These are phyloP conservation scores for Kwoniella bestiolae DNA, from an alignment of 768 basidiomycete genomes.

Conservation along the genomic window DNA sequence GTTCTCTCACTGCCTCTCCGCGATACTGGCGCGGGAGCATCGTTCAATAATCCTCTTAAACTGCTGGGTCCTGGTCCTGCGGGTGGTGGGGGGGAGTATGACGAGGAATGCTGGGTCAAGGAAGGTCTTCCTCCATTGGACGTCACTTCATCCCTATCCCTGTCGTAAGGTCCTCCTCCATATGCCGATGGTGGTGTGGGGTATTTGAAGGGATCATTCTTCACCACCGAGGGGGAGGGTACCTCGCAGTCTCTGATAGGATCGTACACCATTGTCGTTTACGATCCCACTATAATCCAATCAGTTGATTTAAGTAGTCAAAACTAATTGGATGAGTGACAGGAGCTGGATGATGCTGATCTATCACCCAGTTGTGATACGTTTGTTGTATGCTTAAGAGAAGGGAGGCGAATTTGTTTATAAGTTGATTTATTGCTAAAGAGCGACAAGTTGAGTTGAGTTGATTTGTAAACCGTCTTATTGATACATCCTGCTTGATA, in stretches of 20 bases:
- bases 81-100: conserved; percentile 28
- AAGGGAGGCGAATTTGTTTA: background rate
- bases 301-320: background rate
- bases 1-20: conserved; percentile 30
- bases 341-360: background rate
- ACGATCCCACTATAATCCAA: background rate
- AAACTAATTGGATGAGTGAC: background rate
- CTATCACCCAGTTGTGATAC: background rate
- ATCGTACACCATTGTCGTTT: conserved; percentile 49
- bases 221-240: conserved; percentile 42
- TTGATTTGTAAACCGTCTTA: background rate
- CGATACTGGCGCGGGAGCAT: conserved; percentile 20
- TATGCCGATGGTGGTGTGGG: conserved; percentile 1
- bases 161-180: background rate
- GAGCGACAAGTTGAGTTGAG: background rate
- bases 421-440: background rate
- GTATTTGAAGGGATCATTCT: conserved; percentile 9
- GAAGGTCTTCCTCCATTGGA: conserved; percentile 11
- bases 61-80: conserved; percentile 30
- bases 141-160: conserved; percentile 4
- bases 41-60: conserved; percentile 43
- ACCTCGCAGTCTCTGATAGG: conserved; percentile 51
- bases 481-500: background rate
- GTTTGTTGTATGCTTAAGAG: background rate
- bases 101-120: background rate